Evolutionary conservation across 148 eudicot genomes (phyloP).

Genomic region (Camellia sinensis): DNA sequence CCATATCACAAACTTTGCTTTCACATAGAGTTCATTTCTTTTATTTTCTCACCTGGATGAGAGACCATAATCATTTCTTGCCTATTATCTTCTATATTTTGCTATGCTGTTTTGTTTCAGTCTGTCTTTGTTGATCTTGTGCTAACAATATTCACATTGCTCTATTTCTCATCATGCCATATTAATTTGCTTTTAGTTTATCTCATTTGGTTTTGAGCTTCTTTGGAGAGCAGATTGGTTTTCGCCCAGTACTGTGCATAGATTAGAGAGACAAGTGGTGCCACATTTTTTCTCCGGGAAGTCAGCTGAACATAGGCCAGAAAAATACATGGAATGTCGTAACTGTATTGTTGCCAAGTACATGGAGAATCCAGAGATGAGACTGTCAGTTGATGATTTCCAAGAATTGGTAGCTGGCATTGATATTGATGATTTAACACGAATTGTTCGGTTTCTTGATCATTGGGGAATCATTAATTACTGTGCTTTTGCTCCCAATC

Average conservation of each 20-base stretch:
- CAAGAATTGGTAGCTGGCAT: constrained; percentile 51
- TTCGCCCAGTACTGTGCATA: constrained; percentile 70
- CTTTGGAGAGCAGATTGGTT: constrained; percentile 75
- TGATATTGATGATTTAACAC: constrained; percentile 57
- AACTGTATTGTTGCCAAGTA: constrained; percentile 70
- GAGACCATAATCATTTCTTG: too few species aligned
- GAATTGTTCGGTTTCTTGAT: constrained; percentile 86
- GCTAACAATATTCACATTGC: background rate
- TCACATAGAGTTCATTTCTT: too few species aligned
- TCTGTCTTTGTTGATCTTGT: background rate
- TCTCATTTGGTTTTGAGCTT: constrained; percentile 7
- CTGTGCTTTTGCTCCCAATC: constrained; percentile 51
- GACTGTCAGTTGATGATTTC: constrained; percentile 61
- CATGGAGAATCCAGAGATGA: constrained; percentile 71
- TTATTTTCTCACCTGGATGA: too few species aligned
- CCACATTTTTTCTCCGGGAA: constrained; percentile 86
- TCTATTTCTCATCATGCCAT: background rate
- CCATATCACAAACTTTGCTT: too few species aligned
- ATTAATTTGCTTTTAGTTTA: background rate
- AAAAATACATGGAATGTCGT: constrained; percentile 81
- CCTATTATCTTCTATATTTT: too few species aligned
- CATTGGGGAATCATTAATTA: constrained; percentile 94
- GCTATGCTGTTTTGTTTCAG: background rate
- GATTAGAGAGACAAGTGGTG: constrained; percentile 90
- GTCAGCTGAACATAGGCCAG: constrained; percentile 67